Base-by-base conservation (phyloP, 805 yeast genomes). In the Yarrowia porcina region DNA sequence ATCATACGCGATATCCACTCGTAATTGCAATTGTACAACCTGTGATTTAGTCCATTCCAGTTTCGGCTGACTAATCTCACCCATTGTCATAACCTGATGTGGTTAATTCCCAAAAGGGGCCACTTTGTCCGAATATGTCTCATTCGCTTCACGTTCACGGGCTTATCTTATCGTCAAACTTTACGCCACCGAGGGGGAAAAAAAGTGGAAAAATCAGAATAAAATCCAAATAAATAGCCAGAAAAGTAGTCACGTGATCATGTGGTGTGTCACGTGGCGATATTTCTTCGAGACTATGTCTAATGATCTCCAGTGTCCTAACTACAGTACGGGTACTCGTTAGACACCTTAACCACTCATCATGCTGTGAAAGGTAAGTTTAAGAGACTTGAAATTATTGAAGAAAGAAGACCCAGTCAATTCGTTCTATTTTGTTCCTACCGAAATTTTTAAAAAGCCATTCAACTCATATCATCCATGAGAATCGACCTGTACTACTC, bases 121-220 rank as follows among this genome's bases (percentile, higher is more conserved):
- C 8, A 25, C 28, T 25, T 8, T 25, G 8, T 25, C 28, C n/a
- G n/a, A n/a, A 25, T 25, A 25, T 25, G 8, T 25, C 28, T 25
- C 28, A 25, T 25, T 8, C 28, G 28, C 28, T 25, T 32, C 35
- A 13, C 25, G 15, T 41, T 41, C 47, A 23, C 50, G 28, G 35
- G n/a, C 50, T 44, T 44, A 44, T 44, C 50, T 44, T 44, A 44
- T 44, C 50, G 33, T 27, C 11, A 15, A 44, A 44, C 50, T 32
- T 44, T 44, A 44, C 50, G 50, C 50, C 50, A 44, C 50, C 50
- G n/a, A n/a, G n/a, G n/a, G n/a, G n/a, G n/a, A n/a, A n/a, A n/a
- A n/a, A n/a, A n/a, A n/a, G 13, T 13, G 23, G 38, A 7, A 12
- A 15, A 30, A 15, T 6, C 15, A 15, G 33, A 6, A 15, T 30